Conservation (phyloP, 1,284 basidiomycete species). For the Leccinum variabile region DNA sequence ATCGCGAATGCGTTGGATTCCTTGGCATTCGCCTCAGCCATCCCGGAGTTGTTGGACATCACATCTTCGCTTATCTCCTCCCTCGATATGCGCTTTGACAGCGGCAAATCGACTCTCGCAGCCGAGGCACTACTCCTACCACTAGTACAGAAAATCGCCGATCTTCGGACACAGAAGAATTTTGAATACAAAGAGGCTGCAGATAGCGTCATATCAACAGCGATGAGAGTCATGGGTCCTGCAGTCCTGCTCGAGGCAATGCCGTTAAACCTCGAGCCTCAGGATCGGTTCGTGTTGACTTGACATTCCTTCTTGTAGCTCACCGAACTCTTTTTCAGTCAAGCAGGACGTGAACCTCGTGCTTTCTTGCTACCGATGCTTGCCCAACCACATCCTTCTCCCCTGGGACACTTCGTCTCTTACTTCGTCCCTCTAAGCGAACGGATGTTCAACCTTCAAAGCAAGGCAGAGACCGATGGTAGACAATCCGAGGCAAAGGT, state of each 20-base stretch:
- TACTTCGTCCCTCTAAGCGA: conserved; percentile 95
- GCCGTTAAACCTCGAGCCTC: conserved; percentile 85
- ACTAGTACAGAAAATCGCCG: conserved; percentile 74
- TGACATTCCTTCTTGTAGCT: neutral
- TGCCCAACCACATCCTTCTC: conserved; percentile 79
- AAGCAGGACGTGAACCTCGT: conserved; percentile 66
- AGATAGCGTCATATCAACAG: conserved; percentile 78
- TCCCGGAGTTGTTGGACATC: conserved; percentile 71
- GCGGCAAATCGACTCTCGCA: conserved; percentile 50
- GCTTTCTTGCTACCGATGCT: conserved; percentile 94
- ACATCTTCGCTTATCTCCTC: conserved; percentile 54
- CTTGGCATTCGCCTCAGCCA: conserved; percentile 64
- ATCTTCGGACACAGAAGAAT: conserved; percentile 72
- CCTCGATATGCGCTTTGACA: conserved; percentile 42
- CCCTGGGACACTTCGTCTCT: conserved; percentile 80
- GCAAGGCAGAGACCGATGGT: conserved; percentile 69
- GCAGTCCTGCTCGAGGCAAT: conserved; percentile 73
- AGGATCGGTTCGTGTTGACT: conserved; percentile 59
- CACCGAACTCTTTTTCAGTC: conserved; percentile 40
- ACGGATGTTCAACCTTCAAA: conserved; percentile 86
- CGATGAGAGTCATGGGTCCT: conserved; percentile 88
- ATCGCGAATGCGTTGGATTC: conserved; percentile 67
- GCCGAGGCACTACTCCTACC: conserved; percentile 75
- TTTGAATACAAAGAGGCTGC: conserved; percentile 93
- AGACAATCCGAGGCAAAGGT: conserved; percentile 87